A percentile compares a stretch with the other conserved stretches of the same genome.
These are phyloP conservation scores for Gliomastix tumulicola DNA, from an alignment of 2,329 filamentous ascomycete genomes.

Conservation along the genomic window DNA sequence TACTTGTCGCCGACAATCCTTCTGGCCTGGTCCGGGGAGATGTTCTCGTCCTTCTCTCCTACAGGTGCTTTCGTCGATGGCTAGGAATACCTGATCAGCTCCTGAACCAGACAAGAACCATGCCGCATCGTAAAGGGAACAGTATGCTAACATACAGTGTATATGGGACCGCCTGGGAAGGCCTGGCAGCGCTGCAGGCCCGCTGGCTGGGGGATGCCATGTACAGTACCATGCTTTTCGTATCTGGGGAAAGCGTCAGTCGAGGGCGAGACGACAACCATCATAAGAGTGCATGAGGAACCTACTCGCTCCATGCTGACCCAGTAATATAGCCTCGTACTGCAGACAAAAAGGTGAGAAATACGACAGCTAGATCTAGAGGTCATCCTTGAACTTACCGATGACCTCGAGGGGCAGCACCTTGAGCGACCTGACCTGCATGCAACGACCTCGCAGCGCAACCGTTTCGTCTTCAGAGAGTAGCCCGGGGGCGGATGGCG, in stretches of 20 bases:
- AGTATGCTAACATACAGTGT: too few species aligned
- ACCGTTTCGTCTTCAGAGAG: conserved; percentile 36
- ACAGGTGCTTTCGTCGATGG: conserved; percentile 78
- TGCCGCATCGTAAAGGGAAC: too few species aligned
- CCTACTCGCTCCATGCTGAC: conserved; percentile 68
- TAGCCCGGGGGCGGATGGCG: conserved; percentile 21
- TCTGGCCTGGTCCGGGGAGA: conserved; percentile 59
- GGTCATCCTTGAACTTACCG: too few species aligned
- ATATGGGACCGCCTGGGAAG: conserved; percentile 58
- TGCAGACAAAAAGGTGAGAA: too few species aligned
- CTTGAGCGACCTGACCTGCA: conserved; percentile 68
- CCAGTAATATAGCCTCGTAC: conserved; percentile 77
- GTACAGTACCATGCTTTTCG: conserved; percentile 65
- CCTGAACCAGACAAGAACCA: too few species aligned
- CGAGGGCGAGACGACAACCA: too few species aligned
- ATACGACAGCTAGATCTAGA: too few species aligned
- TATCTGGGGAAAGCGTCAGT: too few species aligned
- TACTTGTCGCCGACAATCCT: conserved; percentile 26
- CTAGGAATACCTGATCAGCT: too few species aligned
- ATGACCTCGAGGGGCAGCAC: conserved; percentile 51
- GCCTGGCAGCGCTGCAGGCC: conserved; percentile 66
- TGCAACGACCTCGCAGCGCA: conserved; percentile 58
- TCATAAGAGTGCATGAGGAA: too few species aligned
- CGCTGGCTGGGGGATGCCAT: conserved; percentile 62
- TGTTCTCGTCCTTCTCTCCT: conserved; percentile 80